A percentile compares a stretch with the other conserved stretches of the same genome.
Evolutionary conservation across 176 grass and related monocot species (phyloP).

Genomic region (Lolium perenne): DNA sequence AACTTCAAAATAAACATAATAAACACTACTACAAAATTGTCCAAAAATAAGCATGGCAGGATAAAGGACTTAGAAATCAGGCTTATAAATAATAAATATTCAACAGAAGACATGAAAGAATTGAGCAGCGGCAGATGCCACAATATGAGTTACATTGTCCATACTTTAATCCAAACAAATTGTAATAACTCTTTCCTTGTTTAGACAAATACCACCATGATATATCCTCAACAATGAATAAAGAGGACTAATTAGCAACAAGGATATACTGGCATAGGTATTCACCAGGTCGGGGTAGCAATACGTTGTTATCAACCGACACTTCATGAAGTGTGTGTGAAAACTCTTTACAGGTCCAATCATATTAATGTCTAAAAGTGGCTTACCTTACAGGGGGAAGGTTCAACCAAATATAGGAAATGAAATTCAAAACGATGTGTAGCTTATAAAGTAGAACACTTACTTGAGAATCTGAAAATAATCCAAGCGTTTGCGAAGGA

Average conservation of each 20-base stretch:
- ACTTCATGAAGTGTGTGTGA: background rate
- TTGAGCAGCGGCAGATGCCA: background rate
- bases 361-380: background rate
- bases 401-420: constrained; percentile 12
- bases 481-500: background rate
- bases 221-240: background rate
- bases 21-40: background rate
- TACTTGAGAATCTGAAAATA: constrained; percentile 9
- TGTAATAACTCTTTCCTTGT: background rate
- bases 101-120: background rate
- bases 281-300: background rate
- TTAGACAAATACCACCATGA: background rate
- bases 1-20: background rate
- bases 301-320: constrained; percentile 5
- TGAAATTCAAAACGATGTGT: background rate
- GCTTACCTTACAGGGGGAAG: background rate
- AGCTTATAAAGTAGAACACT: constrained; percentile 11
- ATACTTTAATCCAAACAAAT: background rate
- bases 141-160: background rate
- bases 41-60: background rate
- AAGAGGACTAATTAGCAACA: background rate
- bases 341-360: background rate
- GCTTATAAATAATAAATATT: constrained; percentile 20
- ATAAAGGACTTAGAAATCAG: background rate
- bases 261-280: background rate